A percentile compares a stretch with the other conserved stretches of the same genome.
Evolutionary conservation across 2,329 filamentous ascomycete species (phyloP).

Genomic region (Elsinoe necatrix): DNA sequence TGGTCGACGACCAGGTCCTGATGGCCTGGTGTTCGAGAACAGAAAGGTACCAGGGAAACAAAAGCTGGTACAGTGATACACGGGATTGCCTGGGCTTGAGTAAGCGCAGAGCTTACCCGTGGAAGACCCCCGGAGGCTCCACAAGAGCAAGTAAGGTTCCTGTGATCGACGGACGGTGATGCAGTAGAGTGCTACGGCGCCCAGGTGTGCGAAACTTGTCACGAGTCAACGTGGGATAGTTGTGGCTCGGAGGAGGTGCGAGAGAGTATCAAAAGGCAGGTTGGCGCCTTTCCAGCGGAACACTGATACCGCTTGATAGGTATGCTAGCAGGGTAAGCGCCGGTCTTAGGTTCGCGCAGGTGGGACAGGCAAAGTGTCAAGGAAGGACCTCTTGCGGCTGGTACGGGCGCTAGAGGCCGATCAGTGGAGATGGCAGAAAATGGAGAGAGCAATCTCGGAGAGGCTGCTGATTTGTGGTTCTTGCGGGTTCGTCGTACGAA

Average conservation of each 20-base stretch:
- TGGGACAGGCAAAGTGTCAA: constrained; percentile 12
- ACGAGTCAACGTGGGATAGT: constrained; percentile 12
- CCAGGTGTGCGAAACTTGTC: constrained; percentile 1
- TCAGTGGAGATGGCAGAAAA: constrained; percentile 14
- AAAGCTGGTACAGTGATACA: constrained; percentile 14
- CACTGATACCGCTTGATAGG: constrained; percentile 11
- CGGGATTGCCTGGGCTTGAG: constrained; percentile 12
- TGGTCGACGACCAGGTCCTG: constrained; percentile 6
- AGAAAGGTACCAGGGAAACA: constrained; percentile 8
- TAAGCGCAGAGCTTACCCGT: constrained; percentile 16
- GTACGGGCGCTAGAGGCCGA: constrained; percentile 12
- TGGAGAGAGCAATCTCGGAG: constrained; percentile 14
- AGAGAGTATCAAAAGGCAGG: background rate
- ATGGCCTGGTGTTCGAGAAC: constrained; percentile 13
- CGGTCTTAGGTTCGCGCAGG: constrained; percentile 4
- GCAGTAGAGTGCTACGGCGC: constrained; percentile 9
- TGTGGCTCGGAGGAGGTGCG: constrained; percentile 5
- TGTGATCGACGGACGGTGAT: constrained; percentile 15
- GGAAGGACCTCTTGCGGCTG: constrained; percentile 9
- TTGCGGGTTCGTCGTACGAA: background rate
- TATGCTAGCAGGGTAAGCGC: constrained; percentile 4
- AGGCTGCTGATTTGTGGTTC: constrained; percentile 3
- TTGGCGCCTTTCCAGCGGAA: background rate
- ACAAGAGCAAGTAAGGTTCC: constrained; percentile 3
- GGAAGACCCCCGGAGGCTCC: constrained; percentile 13